Evolutionary conservation across 805 yeast genomes (phyloP).

Genomic region (Kodamaea leandrae): DNA sequence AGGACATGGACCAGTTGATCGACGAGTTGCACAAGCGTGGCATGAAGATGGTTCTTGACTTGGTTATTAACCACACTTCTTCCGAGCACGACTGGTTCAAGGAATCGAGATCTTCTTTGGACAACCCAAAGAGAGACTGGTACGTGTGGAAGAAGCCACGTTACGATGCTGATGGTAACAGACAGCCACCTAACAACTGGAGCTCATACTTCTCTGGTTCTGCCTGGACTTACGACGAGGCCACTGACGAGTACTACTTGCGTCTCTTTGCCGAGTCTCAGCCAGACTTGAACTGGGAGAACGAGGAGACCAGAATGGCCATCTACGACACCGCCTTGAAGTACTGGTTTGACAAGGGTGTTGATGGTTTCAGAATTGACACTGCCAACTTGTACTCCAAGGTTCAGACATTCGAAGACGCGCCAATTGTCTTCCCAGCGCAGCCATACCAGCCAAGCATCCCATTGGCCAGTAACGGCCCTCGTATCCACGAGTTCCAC

Average conservation of each 20-base stretch:
- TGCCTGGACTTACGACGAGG: slow-evolving; percentile 57
- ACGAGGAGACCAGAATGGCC: slow-evolving; percentile 35
- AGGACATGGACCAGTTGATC: slow-evolving; percentile 50
- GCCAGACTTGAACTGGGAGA: slow-evolving; percentile 66
- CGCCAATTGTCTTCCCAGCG: slow-evolving; percentile 45
- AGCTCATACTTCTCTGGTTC: slow-evolving; percentile 49
- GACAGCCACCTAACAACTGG: slow-evolving; percentile 61
- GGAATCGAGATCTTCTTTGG: slow-evolving; percentile 49
- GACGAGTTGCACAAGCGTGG: slow-evolving; percentile 47
- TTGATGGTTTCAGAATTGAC: slow-evolving; percentile 60
- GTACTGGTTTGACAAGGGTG: slow-evolving; percentile 56
- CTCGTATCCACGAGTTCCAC: slow-evolving; percentile 57
- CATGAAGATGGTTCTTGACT: slow-evolving; percentile 51
- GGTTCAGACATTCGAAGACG: slow-evolving; percentile 44
- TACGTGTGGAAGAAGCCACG: slow-evolving; percentile 55
- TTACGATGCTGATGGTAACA: slow-evolving; percentile 46
- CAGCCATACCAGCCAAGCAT: slow-evolving; percentile 40
- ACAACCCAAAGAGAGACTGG: slow-evolving; percentile 60
- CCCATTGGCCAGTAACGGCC: slow-evolving; percentile 41
- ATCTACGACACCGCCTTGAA: slow-evolving; percentile 47
- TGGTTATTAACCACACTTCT: slow-evolving; percentile 60
- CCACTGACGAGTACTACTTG: slow-evolving; percentile 54
- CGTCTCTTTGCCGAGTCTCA: slow-evolving; percentile 52
- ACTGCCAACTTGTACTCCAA: slow-evolving; percentile 54
- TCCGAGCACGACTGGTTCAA: slow-evolving; percentile 57